Base-by-base conservation (phyloP, 768 basidiomycete species). In the Rhizopogon vulgaris region DNA sequence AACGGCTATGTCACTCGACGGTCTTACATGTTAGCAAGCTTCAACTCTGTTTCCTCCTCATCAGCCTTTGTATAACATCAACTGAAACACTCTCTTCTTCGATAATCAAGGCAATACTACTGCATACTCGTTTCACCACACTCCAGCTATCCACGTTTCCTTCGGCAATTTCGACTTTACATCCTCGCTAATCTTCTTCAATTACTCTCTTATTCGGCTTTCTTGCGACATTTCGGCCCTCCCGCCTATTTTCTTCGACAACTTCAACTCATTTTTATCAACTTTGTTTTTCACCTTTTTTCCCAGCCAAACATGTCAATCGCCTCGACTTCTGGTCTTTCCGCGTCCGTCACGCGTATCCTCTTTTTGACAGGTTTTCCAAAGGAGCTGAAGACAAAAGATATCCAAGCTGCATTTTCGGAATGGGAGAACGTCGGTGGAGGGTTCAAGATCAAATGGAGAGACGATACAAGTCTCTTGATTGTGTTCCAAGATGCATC, bases 371-470 rank as follows among this genome's bases (percentile, higher is more conserved):
- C 84, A n/a, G 90, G 93, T 60, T 99, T 99, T 66, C 80, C 90
- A 9, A 88, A 94, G 66, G 88, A 94, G 73, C 82, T 99, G 63
- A 99, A 98, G 76, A 99, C 96, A 48, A 87, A 92, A 68, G 96
- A 99, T 70, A 90, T 99, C 45, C 94, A 97, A 65, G 65, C 77
- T 39, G 88, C 92, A 41, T 96, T 98, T 69, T 75, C 84, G 46
- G 92, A 94, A 41, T 98, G 87, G 80, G 93, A 96, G 62, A 78
- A 72, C 54, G 74, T 84, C 48, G 82, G 76, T 52, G 96, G 95
- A 27, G 96, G 96, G 22, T 96, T 95, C 76, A 93, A 94, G 78
- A 94, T 99, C 67, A 99, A 99, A 69, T 99, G 96, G 96, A 80
- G 83, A 61, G 94, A 99, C 69, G 96, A 99, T 70, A 93, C 91